Base-by-base conservation (phyloP, 495 filamentous ascomycete species). In the Geopyxis carbonaria region DNA sequence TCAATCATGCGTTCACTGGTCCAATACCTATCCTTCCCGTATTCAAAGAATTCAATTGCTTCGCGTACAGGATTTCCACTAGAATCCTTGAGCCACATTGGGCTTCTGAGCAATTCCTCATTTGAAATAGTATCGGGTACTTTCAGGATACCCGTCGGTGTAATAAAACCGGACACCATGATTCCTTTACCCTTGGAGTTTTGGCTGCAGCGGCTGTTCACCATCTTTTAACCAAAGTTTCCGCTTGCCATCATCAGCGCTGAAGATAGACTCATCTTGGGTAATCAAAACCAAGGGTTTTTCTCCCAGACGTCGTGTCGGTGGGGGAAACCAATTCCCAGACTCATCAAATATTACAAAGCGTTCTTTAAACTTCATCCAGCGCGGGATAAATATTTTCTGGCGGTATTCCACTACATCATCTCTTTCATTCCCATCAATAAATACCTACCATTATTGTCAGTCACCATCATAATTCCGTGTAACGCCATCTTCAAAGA, bases 201-300 rank as follows among this genome's bases (percentile, higher is more conserved):
- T 46, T 11, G 30, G 30, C 5, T 14, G 20, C 7, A 36, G 9
- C 4, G 44, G 31, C 30, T 42, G 38, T 9, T 41, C 5, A 3
- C 39, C 38, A 6, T 42, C 13, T 31, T 42, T 18, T 18, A 43
- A 36, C 22, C 44, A 43, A 1, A 35, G 2, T n/a, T 27, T 24
- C 7, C 40, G 0, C 20, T 43, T 43, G 13, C 39, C 8, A 31
- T 43, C 44, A 24, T 43, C 37, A 3, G 39, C 22, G 31, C 43
- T 46, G 18, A 46, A 43, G 13, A 31, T 43, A 3, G 39, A 46
- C 19, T 46, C 23, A 30, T 43, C 18, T 22, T 46, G 39, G 5
- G 14, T 36, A 13, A 43, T 27, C 15, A 43, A 27, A 11, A 31
- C 22, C 4, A 38, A 10, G n/a, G 34, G 22, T 2, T 27, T 38